A percentile compares a stretch with the other conserved stretches of the same genome.
phyloP scores from a whole-genome alignment of 768 basidiomycete genomes.

The Trametes coccinea region DNA sequence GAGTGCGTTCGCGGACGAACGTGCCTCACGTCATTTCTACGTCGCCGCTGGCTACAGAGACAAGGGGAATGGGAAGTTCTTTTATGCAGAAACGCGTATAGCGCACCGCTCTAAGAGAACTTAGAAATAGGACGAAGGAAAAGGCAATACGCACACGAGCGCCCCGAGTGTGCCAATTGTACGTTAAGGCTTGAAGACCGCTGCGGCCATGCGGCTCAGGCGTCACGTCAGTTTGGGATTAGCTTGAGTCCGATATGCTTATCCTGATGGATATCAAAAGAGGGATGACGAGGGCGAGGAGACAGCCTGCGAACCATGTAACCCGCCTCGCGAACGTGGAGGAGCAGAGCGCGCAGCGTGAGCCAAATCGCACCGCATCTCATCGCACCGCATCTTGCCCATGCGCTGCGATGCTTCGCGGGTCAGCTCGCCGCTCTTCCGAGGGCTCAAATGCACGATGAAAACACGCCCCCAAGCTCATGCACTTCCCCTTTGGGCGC shows the following conservation, averaged over 20 bases:
- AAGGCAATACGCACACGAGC: too few relatives aligned
- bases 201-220: too few relatives aligned
- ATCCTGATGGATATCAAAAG: too few relatives aligned
- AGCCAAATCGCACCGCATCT: background rate
- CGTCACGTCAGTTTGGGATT: too few relatives aligned
- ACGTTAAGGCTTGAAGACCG: too few relatives aligned
- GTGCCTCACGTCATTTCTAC: too few relatives aligned
- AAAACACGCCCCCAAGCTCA: background rate
- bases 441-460: background rate
- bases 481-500: background rate
- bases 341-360: background rate
- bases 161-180: too few relatives aligned
- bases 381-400: conserved; percentile 1
- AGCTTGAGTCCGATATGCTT: too few relatives aligned
- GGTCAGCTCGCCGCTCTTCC: conserved; percentile 8
- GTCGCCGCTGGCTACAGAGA: too few relatives aligned
- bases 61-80: too few relatives aligned
- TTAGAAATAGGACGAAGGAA: too few relatives aligned
- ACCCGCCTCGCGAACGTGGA: background rate
- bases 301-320: background rate
- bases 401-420: conserved; percentile 16
- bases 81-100: background rate
- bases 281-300: background rate
- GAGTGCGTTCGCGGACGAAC: too few relatives aligned
- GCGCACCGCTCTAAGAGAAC: background rate